Evolutionary conservation across 176 grass and related monocot species (phyloP), one percentile per base, ranked within the genome.

Genomic region (Alloteropsis semialata): DNA sequence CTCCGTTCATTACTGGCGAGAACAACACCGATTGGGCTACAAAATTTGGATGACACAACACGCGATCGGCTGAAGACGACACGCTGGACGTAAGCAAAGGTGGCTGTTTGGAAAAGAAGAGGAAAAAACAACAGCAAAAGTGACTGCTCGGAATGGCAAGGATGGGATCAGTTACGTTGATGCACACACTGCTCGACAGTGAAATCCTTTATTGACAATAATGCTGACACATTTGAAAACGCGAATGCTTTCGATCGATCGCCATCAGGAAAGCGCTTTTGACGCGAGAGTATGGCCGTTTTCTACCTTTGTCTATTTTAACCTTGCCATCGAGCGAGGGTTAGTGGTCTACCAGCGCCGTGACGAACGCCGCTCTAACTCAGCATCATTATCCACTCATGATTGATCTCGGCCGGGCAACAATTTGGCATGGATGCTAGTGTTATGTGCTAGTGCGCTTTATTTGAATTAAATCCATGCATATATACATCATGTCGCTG

Each of bases 181-280:
- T 42, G 12, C 36, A n/a, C n/a, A n/a, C 15, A n/a, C n/a, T n/a
- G n/a, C n/a, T n/a, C n/a, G 55, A 77, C 38, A 77, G 74, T 76
- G n/a, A 59, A 76, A 43, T 39, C 14, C 68, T 48, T 30, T 48
- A 43, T 30, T 30, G 14, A 70, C 10, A 48, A 2, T 28, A 28
- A 27, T 9, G n/a, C 5, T 25, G 12, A 11, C 25, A 46, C 41
- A 70, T 15, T 48, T 44, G 69, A 21, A 50, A 49, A 50, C 4
- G 43, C 29, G 25, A 6, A 0, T 21, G 50, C 69, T 49, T 48
- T 53, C 50, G 18, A 53, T 7, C 25, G 43, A 50, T 53, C 27
- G 28, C 28, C 46, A 21, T 74, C 70, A 55, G 21, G 17, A 34
- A 74, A 72, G 50, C 69, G n/a, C n/a, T n/a, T n/a, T 72, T 72